Evolutionary conservation across 2,329 filamentous ascomycete species (phyloP).

Genomic region (Teratosphaeriaceae sp.): DNA sequence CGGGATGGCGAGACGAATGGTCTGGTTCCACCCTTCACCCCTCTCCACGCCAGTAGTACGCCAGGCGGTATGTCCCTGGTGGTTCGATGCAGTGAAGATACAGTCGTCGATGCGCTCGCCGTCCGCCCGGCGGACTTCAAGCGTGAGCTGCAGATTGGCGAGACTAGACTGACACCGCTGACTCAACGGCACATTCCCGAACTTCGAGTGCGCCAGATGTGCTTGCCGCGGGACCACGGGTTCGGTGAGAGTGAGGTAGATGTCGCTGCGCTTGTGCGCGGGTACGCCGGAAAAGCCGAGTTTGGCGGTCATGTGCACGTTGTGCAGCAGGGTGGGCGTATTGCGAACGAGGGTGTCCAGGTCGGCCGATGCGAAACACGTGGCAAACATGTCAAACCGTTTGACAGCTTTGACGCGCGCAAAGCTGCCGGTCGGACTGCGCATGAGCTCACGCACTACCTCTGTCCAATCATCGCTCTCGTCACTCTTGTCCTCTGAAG

Average conservation of each 20-base stretch:
- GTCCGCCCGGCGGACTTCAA: conserved; percentile 74
- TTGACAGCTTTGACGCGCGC: conserved; percentile 48
- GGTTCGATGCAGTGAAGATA: conserved; percentile 81
- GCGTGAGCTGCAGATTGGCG: conserved; percentile 74
- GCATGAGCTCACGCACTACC: conserved; percentile 65
- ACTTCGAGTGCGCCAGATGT: conserved; percentile 61
- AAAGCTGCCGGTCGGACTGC: conserved; percentile 66
- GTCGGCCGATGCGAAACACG: conserved; percentile 69
- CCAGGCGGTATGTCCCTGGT: conserved; percentile 73
- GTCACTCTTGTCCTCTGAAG: conserved; percentile 50
- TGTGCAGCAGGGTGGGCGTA: conserved; percentile 80
- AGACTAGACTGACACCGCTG: conserved; percentile 51
- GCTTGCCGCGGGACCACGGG: conserved; percentile 66
- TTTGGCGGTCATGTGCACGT: conserved; percentile 72
- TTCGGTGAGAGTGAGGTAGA: conserved; percentile 81
- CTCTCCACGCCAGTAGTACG: conserved; percentile 74
- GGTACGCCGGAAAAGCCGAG: conserved; percentile 93
- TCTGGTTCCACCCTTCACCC: conserved; percentile 81
- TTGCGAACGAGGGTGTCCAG: conserved; percentile 74
- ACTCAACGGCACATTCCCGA: conserved; percentile 70
- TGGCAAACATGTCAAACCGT: conserved; percentile 70
- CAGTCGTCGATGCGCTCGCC: conserved; percentile 83
- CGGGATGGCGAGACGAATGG: conserved; percentile 70
- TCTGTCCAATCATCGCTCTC: conserved; percentile 64
- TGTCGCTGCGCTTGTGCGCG: conserved; percentile 82